Conservation (phyloP, 2,329 filamentous ascomycete species). For the Diaporthe sp. region DNA sequence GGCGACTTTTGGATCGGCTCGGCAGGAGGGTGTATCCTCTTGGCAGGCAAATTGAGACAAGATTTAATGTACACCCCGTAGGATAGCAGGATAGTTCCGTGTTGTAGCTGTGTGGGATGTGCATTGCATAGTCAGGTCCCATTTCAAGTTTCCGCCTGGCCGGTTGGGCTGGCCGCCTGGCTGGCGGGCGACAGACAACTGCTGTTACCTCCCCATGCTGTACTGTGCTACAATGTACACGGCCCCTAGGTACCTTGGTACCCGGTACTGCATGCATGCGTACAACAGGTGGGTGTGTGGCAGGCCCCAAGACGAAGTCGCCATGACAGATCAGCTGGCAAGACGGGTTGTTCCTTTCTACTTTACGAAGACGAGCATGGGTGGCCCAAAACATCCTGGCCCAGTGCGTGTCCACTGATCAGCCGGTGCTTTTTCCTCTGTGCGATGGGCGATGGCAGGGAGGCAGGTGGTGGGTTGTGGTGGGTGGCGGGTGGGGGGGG, state of each 20-base stretch:
- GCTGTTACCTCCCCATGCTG: neutral
- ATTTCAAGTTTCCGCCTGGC: slow-evolving; percentile 31
- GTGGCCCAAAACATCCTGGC: slow-evolving; percentile 12
- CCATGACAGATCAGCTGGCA: slow-evolving; percentile 29
- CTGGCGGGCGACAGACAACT: neutral
- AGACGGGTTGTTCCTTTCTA: slow-evolving; percentile 24
- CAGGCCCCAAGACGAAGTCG: slow-evolving; percentile 17
- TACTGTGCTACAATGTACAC: slow-evolving; percentile 2
- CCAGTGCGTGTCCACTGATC: slow-evolving; percentile 27
- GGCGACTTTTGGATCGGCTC: slow-evolving; percentile 30
- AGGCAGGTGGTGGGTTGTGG: neutral
- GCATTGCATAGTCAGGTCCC: slow-evolving; percentile 34
- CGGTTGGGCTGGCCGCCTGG: slow-evolving; percentile 16
- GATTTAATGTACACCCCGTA: slow-evolving; percentile 21
- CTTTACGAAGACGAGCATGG: slow-evolving; percentile 9
- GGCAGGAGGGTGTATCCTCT: slow-evolving; percentile 15
- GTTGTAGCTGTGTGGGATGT: slow-evolving; percentile 23
- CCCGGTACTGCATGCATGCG: slow-evolving; percentile 1
- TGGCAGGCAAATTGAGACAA: slow-evolving; percentile 32
- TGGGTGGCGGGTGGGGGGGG: neutral
- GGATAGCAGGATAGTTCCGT: slow-evolving; percentile 19
- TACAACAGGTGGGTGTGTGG: slow-evolving; percentile 14
- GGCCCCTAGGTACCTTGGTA: slow-evolving; percentile 14
- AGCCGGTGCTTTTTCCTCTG: slow-evolving; percentile 20
- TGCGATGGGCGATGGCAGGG: neutral